Base-by-base conservation (phyloP, 2,329 filamentous ascomycete species). In the Salinomyces thailandicus region DNA sequence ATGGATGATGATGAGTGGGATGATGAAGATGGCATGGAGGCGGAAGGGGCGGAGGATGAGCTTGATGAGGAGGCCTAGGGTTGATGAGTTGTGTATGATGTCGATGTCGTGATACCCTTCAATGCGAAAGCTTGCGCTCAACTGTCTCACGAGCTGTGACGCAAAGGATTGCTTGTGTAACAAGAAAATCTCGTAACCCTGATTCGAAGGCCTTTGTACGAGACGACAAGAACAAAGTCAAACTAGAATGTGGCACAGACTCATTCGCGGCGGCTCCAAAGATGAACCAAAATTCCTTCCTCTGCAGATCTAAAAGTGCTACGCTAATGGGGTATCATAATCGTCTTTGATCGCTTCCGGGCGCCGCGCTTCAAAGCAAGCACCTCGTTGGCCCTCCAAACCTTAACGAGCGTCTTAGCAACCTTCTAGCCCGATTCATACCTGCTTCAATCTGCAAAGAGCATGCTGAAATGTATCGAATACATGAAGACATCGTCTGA, bases 1-100 rank as follows among this genome's bases (percentile, higher is more conserved):
- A 68, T 69, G 27, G 62, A 66, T 47, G 69, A 71, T 55, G 67
- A 72, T 45, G 70, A 72, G 42, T 68, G 68, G 38, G 63, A 59
- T 30, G 62, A 66, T 27, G 64, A 66, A 45, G 55, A 55, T 19
- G 29, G n/a, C 5, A 24, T 33, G 18, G 37, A 26, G 11, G 41
- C 9, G 11, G 34, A 35, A 2, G 39, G 26, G 12, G 36, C 27
- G 5, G 31, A 37, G 17, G 38, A 22, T 27, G 27, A 27, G 28
- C 33, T 32, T 19, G 38, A 34, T 5, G 34, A 14, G 6, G 34
- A 30, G 13, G 14, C n/a, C n/a, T n/a, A n/a, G n/a, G n/a, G n/a
- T n/a, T n/a, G n/a, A n/a, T n/a, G n/a, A n/a, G n/a, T n/a, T n/a
- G n/a, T n/a, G n/a, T n/a, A n/a, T n/a, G n/a, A n/a, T n/a, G n/a